Base-by-base conservation (phyloP, 2,329 filamentous ascomycete species). In the Kalmusia sp. region DNA sequence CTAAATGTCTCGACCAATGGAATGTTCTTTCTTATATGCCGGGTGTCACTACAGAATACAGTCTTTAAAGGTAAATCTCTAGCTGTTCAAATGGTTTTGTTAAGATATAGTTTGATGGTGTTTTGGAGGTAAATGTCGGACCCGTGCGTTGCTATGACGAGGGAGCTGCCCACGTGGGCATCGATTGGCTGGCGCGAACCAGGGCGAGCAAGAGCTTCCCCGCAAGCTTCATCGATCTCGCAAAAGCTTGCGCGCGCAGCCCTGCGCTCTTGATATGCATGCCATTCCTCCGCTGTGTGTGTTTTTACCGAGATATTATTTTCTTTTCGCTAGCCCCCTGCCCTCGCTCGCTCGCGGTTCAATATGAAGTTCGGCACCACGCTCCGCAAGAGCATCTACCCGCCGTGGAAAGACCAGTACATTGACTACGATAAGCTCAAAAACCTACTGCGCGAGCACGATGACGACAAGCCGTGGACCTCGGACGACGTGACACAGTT, bases 391-490 rank as follows among this genome's bases (percentile, higher is more conserved):
- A 87, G 91, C 54, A 82, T 91, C 66, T 95, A 98, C 75, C 78
- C 84, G 64, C 92, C 92, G 70, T 99, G 93, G 93, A 90, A 89
- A 76, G 90, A 89, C 73, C 85, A 96, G 70, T 98, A 99, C 80
- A 91, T 99, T 71, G 93, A 98, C 80, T 99, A 99, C 77, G 80
- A 84, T 66, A 96, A 93, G 83, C 87, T 99, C 62, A 98, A 98
- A 83, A 83, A 84, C 68, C 83, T 99, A 54, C 80, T 99, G 55
- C 89, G 91, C 59, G 95, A 98, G 74, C 68, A 66, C 51, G 76
- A 75, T 54, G 82, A 79, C 46, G 87, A 89, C 19, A 81, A 85
- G 54, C 68, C 76, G 34, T 99, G 95, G 95, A 96, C 93, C 22
- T 92, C 96, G 67, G 87, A 93, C 40, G 95, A 99, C 73, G 95